A percentile compares a stretch with the other conserved stretches of the same genome.
phyloP scores from a whole-genome alignment of 31 red algal genomes.

The Bonnemaisonia californica region DNA sequence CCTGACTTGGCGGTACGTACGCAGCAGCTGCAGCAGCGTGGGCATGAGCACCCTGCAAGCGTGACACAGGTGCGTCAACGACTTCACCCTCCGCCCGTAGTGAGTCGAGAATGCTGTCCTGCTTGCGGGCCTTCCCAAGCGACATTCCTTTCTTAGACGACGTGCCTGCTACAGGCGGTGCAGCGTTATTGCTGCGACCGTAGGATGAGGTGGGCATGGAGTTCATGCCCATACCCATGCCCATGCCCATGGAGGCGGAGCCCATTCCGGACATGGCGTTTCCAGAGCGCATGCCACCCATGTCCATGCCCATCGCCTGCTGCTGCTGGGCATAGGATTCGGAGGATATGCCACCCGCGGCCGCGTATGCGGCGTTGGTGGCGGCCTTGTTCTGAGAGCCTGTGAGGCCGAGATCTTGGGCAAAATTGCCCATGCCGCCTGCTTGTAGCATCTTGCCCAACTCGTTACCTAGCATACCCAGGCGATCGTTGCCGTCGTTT shows the following conservation, averaged over 20 bases:
- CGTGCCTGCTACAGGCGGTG: constrained; percentile 64
- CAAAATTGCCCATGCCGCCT: constrained; percentile 73
- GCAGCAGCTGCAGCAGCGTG: constrained; percentile 60
- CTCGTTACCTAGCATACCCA: constrained; percentile 81
- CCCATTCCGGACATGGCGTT: constrained; percentile 29
- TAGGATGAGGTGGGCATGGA: constrained; percentile 43
- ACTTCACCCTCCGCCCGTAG: constrained; percentile 94
- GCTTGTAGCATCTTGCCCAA: constrained; percentile 75
- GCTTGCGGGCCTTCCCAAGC: constrained; percentile 76
- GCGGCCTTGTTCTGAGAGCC: constrained; percentile 47
- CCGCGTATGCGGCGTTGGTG: constrained; percentile 65
- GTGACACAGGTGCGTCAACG: constrained; percentile 68
- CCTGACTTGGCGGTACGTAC: constrained; percentile 62
- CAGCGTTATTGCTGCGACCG: constrained; percentile 30
- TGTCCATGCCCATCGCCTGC: constrained; percentile 29
- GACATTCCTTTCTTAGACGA: constrained; percentile 90
- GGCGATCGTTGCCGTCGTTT: constrained; percentile 73
- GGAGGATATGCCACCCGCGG: constrained; percentile 77
- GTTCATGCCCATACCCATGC: constrained; percentile 19
- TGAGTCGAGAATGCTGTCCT: constrained; percentile 80
- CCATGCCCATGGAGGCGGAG: constrained; percentile 46
- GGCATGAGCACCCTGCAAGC: constrained; percentile 50
- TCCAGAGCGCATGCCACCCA: constrained; percentile 33
- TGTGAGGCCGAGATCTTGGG: constrained; percentile 71
- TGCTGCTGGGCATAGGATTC: constrained; percentile 70